Percentiles rank a stretch among this genome's conserved stretches.
phyloP scores from a whole-genome alignment of 192 early-diverging fungal genomes.

The Backusella luteola region DNA sequence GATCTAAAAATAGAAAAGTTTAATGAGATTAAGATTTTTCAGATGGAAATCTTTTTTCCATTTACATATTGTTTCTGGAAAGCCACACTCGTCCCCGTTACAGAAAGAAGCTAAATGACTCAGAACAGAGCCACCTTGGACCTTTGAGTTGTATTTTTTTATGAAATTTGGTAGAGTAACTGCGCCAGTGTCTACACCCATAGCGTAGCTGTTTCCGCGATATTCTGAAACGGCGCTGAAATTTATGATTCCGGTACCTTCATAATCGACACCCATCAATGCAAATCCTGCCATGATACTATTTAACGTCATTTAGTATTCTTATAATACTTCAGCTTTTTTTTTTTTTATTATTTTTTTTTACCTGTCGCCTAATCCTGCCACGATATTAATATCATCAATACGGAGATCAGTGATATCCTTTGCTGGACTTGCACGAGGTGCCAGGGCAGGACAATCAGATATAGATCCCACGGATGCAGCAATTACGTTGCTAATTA shows the following conservation, averaged over 20 bases:
- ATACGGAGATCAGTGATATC: constrained; percentile 49
- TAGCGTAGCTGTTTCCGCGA: constrained; percentile 50
- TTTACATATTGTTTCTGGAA: not conserved
- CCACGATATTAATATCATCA: constrained; percentile 57
- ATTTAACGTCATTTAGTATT: not conserved
- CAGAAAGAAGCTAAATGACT: constrained; percentile 28
- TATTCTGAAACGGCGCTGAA: constrained; percentile 40
- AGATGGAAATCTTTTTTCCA: not conserved
- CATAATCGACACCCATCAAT: constrained; percentile 38
- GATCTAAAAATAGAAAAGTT: constrained; percentile 7
- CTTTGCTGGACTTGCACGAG: constrained; percentile 32
- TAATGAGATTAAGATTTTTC: not conserved
- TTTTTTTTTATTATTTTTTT: not conserved
- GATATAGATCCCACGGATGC: not conserved
- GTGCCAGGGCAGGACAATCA: constrained; percentile 43
- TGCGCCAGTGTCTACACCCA: constrained; percentile 47
- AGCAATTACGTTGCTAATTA: not conserved
- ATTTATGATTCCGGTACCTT: constrained; percentile 18
- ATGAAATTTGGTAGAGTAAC: constrained; percentile 46
- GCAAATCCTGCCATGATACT: constrained; percentile 57
- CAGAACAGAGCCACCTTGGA: constrained; percentile 42
- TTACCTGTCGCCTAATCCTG: constrained; percentile 50
- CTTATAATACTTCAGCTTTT: not conserved
- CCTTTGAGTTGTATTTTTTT: constrained; percentile 33
- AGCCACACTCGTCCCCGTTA: not conserved